Conservation (phyloP, 1,139 yeast genomes). For the Chernovozyma aurita region DNA sequence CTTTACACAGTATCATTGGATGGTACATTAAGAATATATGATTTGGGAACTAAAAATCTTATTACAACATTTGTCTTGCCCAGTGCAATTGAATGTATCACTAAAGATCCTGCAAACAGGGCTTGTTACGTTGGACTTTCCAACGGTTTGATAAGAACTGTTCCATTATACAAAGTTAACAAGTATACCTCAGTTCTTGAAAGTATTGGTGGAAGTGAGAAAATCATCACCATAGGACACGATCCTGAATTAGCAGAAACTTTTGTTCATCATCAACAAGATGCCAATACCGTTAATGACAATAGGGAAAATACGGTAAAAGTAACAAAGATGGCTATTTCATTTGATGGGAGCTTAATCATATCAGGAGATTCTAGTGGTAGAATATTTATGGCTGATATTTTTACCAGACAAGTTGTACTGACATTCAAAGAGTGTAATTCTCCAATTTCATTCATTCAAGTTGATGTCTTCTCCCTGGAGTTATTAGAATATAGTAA, state of each 20-base stretch:
- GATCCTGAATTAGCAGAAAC: conserved; percentile 50
- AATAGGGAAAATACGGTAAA: conserved; percentile 9
- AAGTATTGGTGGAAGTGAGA: conserved; percentile 53
- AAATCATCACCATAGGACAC: conserved; percentile 46
- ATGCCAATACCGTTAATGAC: conserved; percentile 7
- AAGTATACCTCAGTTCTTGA: conserved; percentile 42
- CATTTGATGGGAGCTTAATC: conserved; percentile 72
- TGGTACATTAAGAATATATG: conserved; percentile 67
- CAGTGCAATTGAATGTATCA: conserved; percentile 51
- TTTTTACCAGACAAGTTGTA: conserved; percentile 71
- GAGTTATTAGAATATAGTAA: conserved; percentile 1
- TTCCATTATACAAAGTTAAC: conserved; percentile 53
- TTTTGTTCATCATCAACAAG: conserved; percentile 53
- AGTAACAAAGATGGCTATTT: conserved; percentile 53
- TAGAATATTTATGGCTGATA: conserved; percentile 62
- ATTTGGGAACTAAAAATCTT: conserved; percentile 39
- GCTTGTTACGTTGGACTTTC: conserved; percentile 65
- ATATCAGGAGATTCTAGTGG: conserved; percentile 76
- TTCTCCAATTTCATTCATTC: conserved; percentile 29
- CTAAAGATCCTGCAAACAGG: conserved; percentile 81
- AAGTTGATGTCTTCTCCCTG: conserved; percentile 8
- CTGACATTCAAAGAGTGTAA: conserved; percentile 57
- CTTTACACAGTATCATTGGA: conserved; percentile 73
- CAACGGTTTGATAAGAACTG: conserved; percentile 56
- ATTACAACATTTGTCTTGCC: conserved; percentile 71